Evolutionary conservation across 169 alveolate species (phyloP).

Genomic region (Cryptosporidium sp.): DNA sequence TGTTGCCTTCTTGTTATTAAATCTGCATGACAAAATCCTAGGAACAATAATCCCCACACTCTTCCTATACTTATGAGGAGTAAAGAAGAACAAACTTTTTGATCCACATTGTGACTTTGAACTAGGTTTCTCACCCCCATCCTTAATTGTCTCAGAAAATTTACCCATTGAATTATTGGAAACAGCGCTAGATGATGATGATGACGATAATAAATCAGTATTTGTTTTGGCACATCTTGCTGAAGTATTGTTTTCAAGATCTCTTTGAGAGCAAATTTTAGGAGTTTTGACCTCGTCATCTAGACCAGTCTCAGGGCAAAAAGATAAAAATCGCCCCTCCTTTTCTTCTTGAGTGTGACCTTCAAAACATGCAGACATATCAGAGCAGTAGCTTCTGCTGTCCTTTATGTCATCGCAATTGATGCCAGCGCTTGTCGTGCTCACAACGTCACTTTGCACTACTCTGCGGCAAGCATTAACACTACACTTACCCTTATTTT

Average conservation of each 20-base stretch:
- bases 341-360: background rate
- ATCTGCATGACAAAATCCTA: background rate
- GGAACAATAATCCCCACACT: conserved; percentile 58
- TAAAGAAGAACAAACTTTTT: background rate
- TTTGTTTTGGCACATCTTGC: background rate
- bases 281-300: background rate
- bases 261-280: background rate
- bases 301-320: background rate
- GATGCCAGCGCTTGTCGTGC: background rate
- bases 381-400: background rate
- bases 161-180: background rate
- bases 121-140: background rate
- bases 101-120: background rate
- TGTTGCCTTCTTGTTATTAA: background rate
- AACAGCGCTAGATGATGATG: background rate
- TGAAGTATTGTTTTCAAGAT: background rate
- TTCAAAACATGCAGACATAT: background rate
- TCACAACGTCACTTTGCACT: conserved; percentile 9
- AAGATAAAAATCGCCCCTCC: background rate
- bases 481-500: background rate
- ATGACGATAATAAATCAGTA: background rate
- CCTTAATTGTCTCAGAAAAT: background rate
- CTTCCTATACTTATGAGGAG: conserved; percentile 65
- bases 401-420: background rate
- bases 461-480: conserved; percentile 5